These are phyloP conservation scores for Chionographis japonica DNA, from an alignment of 106 monocot species.

Conservation along the genomic window DNA sequence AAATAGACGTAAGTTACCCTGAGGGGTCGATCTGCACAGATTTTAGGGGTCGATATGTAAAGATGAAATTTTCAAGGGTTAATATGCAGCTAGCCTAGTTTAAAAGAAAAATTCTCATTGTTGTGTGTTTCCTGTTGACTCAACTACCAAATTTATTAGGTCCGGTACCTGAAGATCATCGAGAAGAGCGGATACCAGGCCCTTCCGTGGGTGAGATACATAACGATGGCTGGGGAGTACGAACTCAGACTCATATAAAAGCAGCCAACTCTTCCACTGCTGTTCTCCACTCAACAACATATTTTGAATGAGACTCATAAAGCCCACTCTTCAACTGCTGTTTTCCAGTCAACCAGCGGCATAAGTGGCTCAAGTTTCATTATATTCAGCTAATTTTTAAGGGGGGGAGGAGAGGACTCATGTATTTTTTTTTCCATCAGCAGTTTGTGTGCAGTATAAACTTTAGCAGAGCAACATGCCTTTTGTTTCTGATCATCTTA, in stretches of 20 bases:
- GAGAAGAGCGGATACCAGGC: conserved; percentile 98
- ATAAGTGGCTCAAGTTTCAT: background rate
- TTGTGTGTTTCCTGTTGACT: background rate
- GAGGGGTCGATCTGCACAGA: no score
- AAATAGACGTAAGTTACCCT: no score
- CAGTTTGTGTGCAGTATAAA: no score
- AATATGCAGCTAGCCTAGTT: no score
- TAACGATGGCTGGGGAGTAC: conserved; percentile 97
- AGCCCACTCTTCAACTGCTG: no score
- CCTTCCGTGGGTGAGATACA: conserved; percentile 95
- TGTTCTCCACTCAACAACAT: background rate
- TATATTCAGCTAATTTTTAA: background rate
- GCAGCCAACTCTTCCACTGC: background rate
- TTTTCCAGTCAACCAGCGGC: background rate
- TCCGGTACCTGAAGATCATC: conserved; percentile 90
- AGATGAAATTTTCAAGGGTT: no score
- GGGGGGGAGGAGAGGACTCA: background rate
- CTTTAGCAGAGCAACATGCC: no score
- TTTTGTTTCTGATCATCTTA: no score
- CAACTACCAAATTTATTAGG: conserved; percentile 27
- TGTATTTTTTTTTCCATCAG: no score
- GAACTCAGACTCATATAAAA: conserved; percentile 71
- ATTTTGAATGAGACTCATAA: conserved; percentile 45
- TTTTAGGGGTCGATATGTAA: no score
- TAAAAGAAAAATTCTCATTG: no score